These are phyloP conservation scores for Echium plantagineum DNA, from an alignment of 257 asterid genomes.

Conservation along the genomic window DNA sequence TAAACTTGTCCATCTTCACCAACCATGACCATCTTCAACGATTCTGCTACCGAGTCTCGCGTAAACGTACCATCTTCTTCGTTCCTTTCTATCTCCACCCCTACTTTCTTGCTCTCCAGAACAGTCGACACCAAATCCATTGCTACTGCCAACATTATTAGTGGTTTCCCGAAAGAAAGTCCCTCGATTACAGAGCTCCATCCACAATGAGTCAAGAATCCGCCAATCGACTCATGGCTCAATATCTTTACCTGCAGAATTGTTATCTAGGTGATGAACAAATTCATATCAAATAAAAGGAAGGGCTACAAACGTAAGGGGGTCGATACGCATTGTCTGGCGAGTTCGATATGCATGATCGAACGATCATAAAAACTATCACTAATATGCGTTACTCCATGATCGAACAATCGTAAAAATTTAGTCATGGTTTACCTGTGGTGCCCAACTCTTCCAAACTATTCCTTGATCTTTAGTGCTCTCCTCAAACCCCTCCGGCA, in stretches of 20 bases:
- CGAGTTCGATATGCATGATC: too few relatives aligned
- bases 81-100: constrained; percentile 14
- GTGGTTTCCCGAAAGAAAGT: constrained; percentile 17
- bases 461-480: constrained; percentile 12
- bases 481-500: constrained; percentile 24
- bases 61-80: constrained; percentile 7
- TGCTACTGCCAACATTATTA: constrained; percentile 25
- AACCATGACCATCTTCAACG: constrained; percentile 9
- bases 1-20: constrained; percentile 4
- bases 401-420: too few relatives aligned
- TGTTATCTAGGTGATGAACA: too few relatives aligned
- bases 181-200: constrained; percentile 30
- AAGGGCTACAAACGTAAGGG: too few relatives aligned
- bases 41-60: constrained; percentile 11
- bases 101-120: constrained; percentile 18
- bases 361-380: too few relatives aligned
- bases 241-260: neutral
- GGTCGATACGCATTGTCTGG: too few relatives aligned
- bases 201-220: constrained; percentile 23
- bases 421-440: constrained; percentile 25
- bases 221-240: constrained; percentile 20
- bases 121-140: constrained; percentile 30
- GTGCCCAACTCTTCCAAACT: constrained; percentile 26
- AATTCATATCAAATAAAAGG: too few relatives aligned
- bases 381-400: too few relatives aligned